Percentiles rank a stretch among this genome's conserved stretches.
These are phyloP conservation scores for Thalassiosira livingstoniorum DNA, from an alignment of 352 stramenopile genomes.

Conservation along the genomic window DNA sequence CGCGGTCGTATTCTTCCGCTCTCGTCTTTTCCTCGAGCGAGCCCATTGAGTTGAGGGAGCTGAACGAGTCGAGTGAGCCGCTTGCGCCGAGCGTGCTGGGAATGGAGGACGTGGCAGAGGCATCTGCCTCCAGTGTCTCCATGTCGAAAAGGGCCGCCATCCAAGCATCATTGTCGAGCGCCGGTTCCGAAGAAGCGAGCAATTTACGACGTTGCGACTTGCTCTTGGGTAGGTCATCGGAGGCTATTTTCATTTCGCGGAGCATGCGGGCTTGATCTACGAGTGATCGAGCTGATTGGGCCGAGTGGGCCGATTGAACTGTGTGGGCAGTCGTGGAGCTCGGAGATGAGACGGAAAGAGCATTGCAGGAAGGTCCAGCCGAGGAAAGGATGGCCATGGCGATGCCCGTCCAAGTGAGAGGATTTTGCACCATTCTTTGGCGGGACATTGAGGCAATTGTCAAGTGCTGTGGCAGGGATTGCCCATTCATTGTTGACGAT, in stretches of 20 bases:
- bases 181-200: slow-evolving; percentile 10
- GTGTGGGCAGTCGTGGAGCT: neutral
- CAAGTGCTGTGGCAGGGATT: no score
- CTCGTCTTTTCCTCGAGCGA: slow-evolving; percentile 2
- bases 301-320: neutral
- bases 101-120: no score
- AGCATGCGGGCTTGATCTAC: slow-evolving; percentile 1
- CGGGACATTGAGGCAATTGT: no score
- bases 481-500: no score
- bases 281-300: neutral
- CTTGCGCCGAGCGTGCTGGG: neutral
- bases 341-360: neutral
- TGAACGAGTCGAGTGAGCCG: neutral
- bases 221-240: neutral
- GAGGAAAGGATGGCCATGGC: no score
- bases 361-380: no score
- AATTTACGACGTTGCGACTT: neutral
- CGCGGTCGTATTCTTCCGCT: slow-evolving; percentile 47
- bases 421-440: no score
- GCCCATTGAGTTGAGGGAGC: neutral
- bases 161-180: slow-evolving; percentile 45
- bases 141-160: slow-evolving; percentile 43
- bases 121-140: neutral
- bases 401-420: no score
- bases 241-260: neutral